A percentile compares a stretch with the other conserved stretches of the same genome.
These are phyloP conservation scores for Sclerotinia subarctica DNA, from an alignment of 2,329 filamentous ascomycete genomes.

Conservation along the genomic window DNA sequence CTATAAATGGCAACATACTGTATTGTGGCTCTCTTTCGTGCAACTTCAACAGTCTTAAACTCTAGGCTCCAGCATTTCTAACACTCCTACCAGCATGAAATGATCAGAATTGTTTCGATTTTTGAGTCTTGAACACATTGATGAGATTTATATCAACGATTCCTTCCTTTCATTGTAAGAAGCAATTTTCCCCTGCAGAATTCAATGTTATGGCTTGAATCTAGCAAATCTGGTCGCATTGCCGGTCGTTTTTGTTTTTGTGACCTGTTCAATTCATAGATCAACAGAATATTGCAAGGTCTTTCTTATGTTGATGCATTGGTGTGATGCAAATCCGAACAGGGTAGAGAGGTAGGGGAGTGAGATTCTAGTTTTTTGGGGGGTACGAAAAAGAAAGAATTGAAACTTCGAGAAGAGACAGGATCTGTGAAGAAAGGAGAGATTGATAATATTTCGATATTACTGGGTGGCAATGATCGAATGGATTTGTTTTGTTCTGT, in stretches of 20 bases:
- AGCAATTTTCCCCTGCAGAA: slow-evolving; percentile 12
- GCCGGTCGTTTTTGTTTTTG: slow-evolving; percentile 2
- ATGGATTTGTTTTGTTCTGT: not conserved
- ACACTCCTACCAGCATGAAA: slow-evolving; percentile 6
- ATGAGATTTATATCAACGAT: not conserved
- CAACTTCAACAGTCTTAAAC: slow-evolving; percentile 15
- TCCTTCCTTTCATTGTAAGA: not conserved
- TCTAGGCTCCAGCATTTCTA: slow-evolving; percentile 18
- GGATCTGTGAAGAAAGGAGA: slow-evolving; percentile 4
- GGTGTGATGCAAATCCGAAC: slow-evolving; percentile 7
- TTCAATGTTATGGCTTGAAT: slow-evolving; percentile 2
- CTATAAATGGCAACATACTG: slow-evolving; percentile 15
- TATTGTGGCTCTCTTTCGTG: slow-evolving; percentile 11
- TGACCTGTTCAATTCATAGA: not conserved
- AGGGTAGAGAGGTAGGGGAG: slow-evolving; percentile 1
- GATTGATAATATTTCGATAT: not conserved
- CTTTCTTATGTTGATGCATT: not conserved
- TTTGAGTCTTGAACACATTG: not conserved
- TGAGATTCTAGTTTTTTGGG: not conserved
- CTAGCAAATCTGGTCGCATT: not conserved
- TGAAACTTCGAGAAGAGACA: slow-evolving; percentile 3
- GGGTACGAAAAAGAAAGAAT: slow-evolving; percentile 13
- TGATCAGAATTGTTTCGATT: not conserved
- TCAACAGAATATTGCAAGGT: not conserved
- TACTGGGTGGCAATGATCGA: not conserved